Percentiles rank a stretch among this genome's conserved stretches.
Evolutionary conservation across 331 rosid genomes (phyloP).

Genomic region (Rhamnella rubrinervis): DNA sequence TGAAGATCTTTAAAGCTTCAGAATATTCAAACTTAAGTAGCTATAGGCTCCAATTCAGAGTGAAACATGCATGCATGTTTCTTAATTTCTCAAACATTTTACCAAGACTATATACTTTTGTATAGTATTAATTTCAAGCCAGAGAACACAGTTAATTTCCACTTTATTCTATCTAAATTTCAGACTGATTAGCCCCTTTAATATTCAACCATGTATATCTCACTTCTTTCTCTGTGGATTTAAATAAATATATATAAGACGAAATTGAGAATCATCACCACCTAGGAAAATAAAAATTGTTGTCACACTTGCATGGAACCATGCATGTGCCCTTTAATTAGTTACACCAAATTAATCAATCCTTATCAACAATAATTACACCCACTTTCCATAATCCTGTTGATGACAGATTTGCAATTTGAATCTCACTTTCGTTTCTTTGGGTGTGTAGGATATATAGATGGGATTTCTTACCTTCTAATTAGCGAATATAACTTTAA

Average conservation of each 20-base stretch:
- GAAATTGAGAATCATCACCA: slow-evolving; percentile 8
- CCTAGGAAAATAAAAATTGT: slow-evolving; percentile 14
- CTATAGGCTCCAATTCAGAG: too few species aligned
- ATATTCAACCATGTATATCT: too few species aligned
- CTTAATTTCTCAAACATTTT: too few species aligned
- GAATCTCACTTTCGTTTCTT: slow-evolving; percentile 15
- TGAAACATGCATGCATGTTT: too few species aligned
- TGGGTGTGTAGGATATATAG: slow-evolving; percentile 9
- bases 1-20: background rate
- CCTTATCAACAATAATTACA: slow-evolving; percentile 38
- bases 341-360: slow-evolving; percentile 56
- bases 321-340: slow-evolving; percentile 64
- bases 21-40: background rate
- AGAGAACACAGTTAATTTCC: too few species aligned
- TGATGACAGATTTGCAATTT: slow-evolving; percentile 34
- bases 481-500: slow-evolving; percentile 39
- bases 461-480: slow-evolving; percentile 48
- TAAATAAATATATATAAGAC: background rate
- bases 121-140: too few species aligned
- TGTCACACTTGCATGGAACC: slow-evolving; percentile 50
- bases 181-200: too few species aligned
- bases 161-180: too few species aligned
- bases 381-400: slow-evolving; percentile 51
- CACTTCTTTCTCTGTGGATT: background rate
- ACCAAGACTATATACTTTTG: too few species aligned